Conservation (phyloP, 169 alveolate species). For the Cardiosporidium cionae region DNA sequence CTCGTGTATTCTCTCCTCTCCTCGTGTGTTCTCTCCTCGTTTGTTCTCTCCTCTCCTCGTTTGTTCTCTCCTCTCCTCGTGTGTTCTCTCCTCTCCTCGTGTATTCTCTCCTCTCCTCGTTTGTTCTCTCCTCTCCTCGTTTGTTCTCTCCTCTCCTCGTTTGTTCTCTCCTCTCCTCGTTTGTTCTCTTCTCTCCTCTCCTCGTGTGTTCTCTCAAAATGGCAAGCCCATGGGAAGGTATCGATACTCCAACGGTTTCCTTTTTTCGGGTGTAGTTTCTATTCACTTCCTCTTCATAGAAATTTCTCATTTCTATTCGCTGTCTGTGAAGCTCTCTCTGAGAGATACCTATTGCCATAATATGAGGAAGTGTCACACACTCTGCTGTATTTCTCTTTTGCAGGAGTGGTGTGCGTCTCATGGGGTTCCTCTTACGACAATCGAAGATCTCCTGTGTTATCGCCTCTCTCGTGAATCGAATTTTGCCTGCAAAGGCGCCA, state of each 20-base stretch:
- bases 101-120: background rate
- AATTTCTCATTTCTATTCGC: too few relatives aligned
- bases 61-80: background rate
- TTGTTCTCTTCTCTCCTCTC: background rate
- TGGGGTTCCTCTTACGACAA: background rate
- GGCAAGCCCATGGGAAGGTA: too few relatives aligned
- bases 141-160: background rate
- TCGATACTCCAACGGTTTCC: too few relatives aligned
- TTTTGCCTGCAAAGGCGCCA: too few relatives aligned
- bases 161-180: background rate
- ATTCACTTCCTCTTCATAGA: too few relatives aligned
- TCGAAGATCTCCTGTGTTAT: conserved; percentile 3
- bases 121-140: background rate
- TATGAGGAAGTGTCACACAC: too few relatives aligned
- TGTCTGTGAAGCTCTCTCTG: too few relatives aligned
- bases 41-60: background rate
- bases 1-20: background rate
- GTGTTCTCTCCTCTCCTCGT: background rate
- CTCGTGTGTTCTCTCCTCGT: background rate
- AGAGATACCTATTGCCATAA: too few relatives aligned
- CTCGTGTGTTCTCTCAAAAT: too few relatives aligned
- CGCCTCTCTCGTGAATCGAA: too few relatives aligned
- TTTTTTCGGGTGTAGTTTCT: too few relatives aligned
- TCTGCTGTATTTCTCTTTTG: too few relatives aligned
- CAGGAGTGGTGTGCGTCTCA: background rate